Evolutionary conservation across 306 rosid species (phyloP).

Genomic region (Dalbergia cochinchinensis): DNA sequence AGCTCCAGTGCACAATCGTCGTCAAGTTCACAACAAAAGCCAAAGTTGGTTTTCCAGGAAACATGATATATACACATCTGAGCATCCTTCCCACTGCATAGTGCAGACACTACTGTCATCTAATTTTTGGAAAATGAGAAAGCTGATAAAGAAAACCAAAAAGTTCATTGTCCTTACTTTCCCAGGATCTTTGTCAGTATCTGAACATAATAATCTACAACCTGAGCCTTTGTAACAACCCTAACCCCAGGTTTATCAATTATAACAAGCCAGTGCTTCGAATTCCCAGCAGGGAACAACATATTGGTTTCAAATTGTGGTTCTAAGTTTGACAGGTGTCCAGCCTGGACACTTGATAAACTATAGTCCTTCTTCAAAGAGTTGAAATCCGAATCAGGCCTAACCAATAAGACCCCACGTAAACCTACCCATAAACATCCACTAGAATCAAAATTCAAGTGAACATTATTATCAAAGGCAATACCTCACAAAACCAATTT

Average conservation of each 20-base stretch:
- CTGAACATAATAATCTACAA: constrained; percentile 84
- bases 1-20: constrained; percentile 75
- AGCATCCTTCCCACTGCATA: constrained; percentile 81
- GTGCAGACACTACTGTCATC: constrained; percentile 40
- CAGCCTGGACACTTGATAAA: constrained; percentile 47
- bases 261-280: constrained; percentile 87
- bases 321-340: constrained; percentile 37
- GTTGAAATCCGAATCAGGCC: constrained; percentile 66
- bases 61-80: constrained; percentile 93
- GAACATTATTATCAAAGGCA: not conserved
- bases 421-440: constrained; percentile 58
- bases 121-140: constrained; percentile 39
- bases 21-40: constrained; percentile 91
- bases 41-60: constrained; percentile 83
- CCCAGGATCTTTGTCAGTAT: constrained; percentile 81
- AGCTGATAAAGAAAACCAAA: constrained; percentile 18
- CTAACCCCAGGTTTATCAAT: constrained; percentile 79
- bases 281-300: constrained; percentile 72
- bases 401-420: constrained; percentile 66
- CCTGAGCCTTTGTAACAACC: constrained; percentile 90
- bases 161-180: constrained; percentile 59
- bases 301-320: constrained; percentile 31
- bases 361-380: constrained; percentile 63
- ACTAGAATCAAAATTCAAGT: constrained; percentile 23
- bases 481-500: constrained; percentile 20